These are phyloP conservation scores for Heritiera fomes DNA, from an alignment of 345 rosid genomes.

Conservation along the genomic window DNA sequence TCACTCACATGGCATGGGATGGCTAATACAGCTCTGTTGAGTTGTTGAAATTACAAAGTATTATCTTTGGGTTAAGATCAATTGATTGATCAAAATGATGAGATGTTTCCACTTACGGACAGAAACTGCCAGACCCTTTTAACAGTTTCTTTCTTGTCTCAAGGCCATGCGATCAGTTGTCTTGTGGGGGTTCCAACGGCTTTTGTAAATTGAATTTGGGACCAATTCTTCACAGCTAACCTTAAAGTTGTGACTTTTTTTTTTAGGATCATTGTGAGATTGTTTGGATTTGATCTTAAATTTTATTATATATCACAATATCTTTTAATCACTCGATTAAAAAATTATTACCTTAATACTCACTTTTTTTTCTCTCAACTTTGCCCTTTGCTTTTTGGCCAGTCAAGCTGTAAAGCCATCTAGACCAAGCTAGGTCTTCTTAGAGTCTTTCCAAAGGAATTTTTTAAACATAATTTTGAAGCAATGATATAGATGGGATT, in stretches of 20 bases:
- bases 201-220: slow-evolving; percentile 6
- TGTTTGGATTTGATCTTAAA: too few species aligned
- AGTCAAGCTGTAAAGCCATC: not conserved
- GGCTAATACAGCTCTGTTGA: slow-evolving; percentile 13
- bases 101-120: slow-evolving; percentile 26
- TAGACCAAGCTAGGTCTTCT: not conserved
- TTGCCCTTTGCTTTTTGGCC: not conserved
- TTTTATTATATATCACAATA: too few species aligned
- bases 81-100: not conserved
- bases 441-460: not conserved
- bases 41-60: too few species aligned
- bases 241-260: not conserved
- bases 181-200: slow-evolving; percentile 30
- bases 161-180: slow-evolving; percentile 5
- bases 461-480: not conserved
- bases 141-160: slow-evolving; percentile 31
- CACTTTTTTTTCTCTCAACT: not conserved
- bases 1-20: slow-evolving; percentile 34
- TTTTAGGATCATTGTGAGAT: too few species aligned
- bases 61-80: slow-evolving; percentile 5
- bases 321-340: too few species aligned
- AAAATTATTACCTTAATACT: not conserved
- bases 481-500: not conserved
- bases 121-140: slow-evolving; percentile 20
- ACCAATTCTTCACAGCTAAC: not conserved